A percentile compares a stretch with the other conserved stretches of the same genome.
These are phyloP conservation scores for Alnus glutinosa DNA, from an alignment of 306 rosid genomes.

Conservation along the genomic window DNA sequence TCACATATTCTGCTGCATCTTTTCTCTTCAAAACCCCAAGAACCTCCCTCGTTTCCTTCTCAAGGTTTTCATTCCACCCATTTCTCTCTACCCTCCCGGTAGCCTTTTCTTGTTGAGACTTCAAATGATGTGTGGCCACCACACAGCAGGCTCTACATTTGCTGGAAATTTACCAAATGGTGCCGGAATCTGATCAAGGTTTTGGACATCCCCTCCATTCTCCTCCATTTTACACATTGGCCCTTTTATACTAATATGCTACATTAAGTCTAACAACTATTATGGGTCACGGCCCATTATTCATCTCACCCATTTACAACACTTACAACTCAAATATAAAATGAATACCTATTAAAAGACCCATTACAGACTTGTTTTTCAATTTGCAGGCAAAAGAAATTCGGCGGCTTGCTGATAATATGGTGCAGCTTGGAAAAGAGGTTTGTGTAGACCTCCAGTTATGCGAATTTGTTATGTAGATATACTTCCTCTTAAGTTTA, in stretches of 20 bases:
- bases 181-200: too few species aligned
- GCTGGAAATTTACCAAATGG: slow-evolving; percentile 42
- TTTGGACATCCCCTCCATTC: too few species aligned
- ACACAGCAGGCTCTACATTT: slow-evolving; percentile 54
- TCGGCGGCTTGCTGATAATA: slow-evolving; percentile 83
- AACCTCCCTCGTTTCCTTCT: slow-evolving; percentile 49
- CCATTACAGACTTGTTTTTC: neutral
- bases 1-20: slow-evolving; percentile 59
- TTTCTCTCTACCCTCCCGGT: slow-evolving; percentile 9
- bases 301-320: too few species aligned
- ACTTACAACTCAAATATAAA: too few species aligned
- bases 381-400: slow-evolving; percentile 79
- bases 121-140: slow-evolving; percentile 58
- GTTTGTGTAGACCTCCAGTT: slow-evolving; percentile 31
- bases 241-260: too few species aligned
- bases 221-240: too few species aligned
- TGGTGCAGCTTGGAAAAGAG: slow-evolving; percentile 97
- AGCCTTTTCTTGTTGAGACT: neutral
- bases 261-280: too few species aligned
- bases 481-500: neutral
- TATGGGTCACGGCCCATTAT: too few species aligned
- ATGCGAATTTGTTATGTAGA: neutral
- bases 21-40: slow-evolving; percentile 46
- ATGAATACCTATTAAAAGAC: too few species aligned
- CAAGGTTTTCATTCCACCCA: slow-evolving; percentile 57